These are phyloP conservation scores for Penicillium atrosanguineum DNA, from an alignment of 495 filamentous ascomycete genomes.

Conservation along the genomic window DNA sequence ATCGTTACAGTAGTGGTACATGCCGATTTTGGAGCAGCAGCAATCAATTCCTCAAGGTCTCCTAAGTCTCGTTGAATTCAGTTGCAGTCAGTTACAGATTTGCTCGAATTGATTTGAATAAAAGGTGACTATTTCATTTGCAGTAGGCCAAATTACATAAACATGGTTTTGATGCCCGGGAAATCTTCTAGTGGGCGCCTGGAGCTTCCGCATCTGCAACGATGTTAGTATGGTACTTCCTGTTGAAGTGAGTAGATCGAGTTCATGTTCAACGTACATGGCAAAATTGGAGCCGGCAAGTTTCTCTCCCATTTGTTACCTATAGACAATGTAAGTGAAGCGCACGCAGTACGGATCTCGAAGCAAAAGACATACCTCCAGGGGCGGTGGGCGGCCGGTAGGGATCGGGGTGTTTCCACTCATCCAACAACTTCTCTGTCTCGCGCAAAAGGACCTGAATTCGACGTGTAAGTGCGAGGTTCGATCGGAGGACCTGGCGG, in stretches of 20 bases:
- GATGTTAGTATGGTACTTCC: constrained; percentile 5
- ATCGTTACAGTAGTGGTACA: too few relatives aligned
- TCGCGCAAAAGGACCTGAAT: constrained; percentile 73
- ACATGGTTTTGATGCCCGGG: neutral
- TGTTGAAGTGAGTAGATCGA: neutral
- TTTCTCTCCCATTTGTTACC: constrained; percentile 97
- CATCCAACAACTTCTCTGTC: constrained; percentile 82
- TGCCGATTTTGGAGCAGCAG: too few relatives aligned
- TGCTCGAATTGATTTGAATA: neutral
- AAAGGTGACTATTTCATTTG: constrained; percentile 1
- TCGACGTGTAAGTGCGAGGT: neutral
- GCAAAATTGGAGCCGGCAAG: constrained; percentile 71
- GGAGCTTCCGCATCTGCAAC: constrained; percentile 18
- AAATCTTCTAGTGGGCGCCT: constrained; percentile 13
- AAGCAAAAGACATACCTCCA: constrained; percentile 66
- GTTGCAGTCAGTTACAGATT: neutral
- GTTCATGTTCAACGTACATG: constrained; percentile 58
- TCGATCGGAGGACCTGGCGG: neutral
- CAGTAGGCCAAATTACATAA: neutral
- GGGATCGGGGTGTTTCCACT: constrained; percentile 97
- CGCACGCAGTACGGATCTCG: neutral
- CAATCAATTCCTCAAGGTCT: too few relatives aligned
- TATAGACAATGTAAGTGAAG: constrained; percentile 36
- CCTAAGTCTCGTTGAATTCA: too few relatives aligned
- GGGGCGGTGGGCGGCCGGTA: constrained; percentile 86